Conservation (phyloP, 176 grass and related monocot genomes). For the Metroxylon sagu region DNA sequence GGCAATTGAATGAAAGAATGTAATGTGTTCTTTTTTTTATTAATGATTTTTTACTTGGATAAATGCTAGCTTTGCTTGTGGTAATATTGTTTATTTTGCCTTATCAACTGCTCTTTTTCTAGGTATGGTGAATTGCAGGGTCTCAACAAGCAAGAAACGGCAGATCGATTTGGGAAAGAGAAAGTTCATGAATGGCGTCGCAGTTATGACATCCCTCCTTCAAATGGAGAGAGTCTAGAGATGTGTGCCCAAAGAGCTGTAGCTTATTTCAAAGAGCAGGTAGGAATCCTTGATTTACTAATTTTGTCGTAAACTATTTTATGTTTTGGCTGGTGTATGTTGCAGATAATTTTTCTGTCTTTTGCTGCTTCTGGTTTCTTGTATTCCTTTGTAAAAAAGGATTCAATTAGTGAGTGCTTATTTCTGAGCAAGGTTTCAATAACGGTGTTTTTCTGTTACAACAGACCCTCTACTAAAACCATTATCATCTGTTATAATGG, state of each 20-base stretch:
- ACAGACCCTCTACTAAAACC: no score
- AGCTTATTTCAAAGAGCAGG: slow-evolving; percentile 84
- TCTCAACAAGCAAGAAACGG: slow-evolving; percentile 98
- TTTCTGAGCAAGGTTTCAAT: no score
- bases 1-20: slow-evolving; percentile 87
- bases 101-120: background rate
- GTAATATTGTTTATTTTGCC: background rate
- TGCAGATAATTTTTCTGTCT: no score
- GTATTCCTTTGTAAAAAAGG: no score
- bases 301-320: no score
- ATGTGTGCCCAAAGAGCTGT: slow-evolving; percentile 97
- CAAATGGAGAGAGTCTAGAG: slow-evolving; percentile 85
- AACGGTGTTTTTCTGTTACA: no score
- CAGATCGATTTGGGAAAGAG: slow-evolving; percentile 69
- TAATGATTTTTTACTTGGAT: no score
- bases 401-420: no score
- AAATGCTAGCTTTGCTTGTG: no score
- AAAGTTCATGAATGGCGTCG: slow-evolving; percentile 98
- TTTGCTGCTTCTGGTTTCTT: no score
- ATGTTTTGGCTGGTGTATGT: no score
- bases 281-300: slow-evolving; percentile 17
- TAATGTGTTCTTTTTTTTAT: background rate
- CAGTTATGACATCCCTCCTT: slow-evolving; percentile 92
- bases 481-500: no score
- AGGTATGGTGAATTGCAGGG: slow-evolving; percentile 99